Evolutionary conservation across 306 rosid genomes (phyloP), one percentile per base, ranked within the genome.

Genomic region (Mimosa bimucronata): DNA sequence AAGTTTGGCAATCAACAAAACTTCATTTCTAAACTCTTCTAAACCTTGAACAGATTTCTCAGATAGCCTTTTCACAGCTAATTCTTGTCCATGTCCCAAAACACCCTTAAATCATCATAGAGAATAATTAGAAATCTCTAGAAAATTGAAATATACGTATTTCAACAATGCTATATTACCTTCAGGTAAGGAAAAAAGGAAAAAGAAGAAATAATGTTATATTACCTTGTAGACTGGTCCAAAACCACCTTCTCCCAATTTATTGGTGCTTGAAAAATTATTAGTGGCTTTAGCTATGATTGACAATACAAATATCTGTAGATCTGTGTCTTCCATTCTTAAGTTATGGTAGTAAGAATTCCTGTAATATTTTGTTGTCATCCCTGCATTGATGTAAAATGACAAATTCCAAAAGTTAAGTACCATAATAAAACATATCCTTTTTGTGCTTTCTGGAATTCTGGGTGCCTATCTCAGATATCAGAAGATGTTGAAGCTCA

Each of bases 221-320:
- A 64, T 46, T 77, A 86, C 91, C 89, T 69, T 83, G 75, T 88
- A 83, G 2, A 88, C 89, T n/a, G 83, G 29, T 73, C 91, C 91
- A 38, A 82, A 89, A 60, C 92, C 90, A 65, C 86, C 89, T 81
- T 83, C 81, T 25, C 91, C 89, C 2, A 88, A 83, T 80, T 74
- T 83, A 31, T 68, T 86, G 45, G 40, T 55, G 10, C 57, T 40
- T 40, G 87, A 83, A 80, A 88, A 88, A 40, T 70, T 62, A 58
- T 70, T 42, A 15, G 89, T 88, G 57, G 89, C 91, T 57, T 62
- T 77, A 72, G 68, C 67, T 52, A 86, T 60, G n/a, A 71, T 69
- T 75, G 85, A 50, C 12, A 82, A 76, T 77, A 74, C 81, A 64
- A 86, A 84, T 41, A 73, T 21, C 5, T 85, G 84, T 13, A 88